phyloP scores from a whole-genome alignment of 108 stramenopile genomes.

The Cyclotella atomus region DNA sequence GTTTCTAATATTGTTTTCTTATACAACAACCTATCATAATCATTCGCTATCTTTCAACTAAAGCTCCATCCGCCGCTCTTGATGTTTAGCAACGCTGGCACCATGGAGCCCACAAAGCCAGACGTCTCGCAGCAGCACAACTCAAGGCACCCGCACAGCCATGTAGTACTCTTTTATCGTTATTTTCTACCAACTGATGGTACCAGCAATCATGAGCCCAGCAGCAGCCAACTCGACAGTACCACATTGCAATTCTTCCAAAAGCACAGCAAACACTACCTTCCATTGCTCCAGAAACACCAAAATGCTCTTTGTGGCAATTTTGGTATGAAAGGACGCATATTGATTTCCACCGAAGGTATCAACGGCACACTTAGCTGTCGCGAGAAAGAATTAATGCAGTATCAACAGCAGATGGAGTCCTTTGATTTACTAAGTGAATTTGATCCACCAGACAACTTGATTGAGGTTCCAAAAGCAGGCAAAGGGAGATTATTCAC shows the following conservation, averaged over 20 bases:
- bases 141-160: neutral
- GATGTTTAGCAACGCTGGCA: too few species aligned
- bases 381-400: slow-evolving; percentile 18
- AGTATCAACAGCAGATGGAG: slow-evolving; percentile 55
- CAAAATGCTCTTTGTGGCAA: slow-evolving; percentile 45
- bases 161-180: slow-evolving; percentile 72
- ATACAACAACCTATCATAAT: neutral
- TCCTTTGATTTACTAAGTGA: slow-evolving; percentile 58
- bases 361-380: slow-evolving; percentile 81
- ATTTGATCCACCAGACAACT: slow-evolving; percentile 22
- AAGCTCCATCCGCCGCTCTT: neutral
- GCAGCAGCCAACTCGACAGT: neutral
- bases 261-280: slow-evolving; percentile 24
- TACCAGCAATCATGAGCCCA: neutral
- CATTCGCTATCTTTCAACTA: neutral
- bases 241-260: slow-evolving; percentile 25
- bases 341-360: slow-evolving; percentile 68
- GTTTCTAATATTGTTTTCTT: too few species aligned
- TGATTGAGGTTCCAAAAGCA: slow-evolving; percentile 8
- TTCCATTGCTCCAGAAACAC: slow-evolving; percentile 31
- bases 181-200: slow-evolving; percentile 58
- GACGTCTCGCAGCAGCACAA: neutral
- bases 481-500: slow-evolving; percentile 45
- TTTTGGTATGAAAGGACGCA: slow-evolving; percentile 59
- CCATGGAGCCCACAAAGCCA: too few species aligned